phyloP scores from a whole-genome alignment of 1,284 basidiomycete genomes.

The Trichosporon ovoides region DNA sequence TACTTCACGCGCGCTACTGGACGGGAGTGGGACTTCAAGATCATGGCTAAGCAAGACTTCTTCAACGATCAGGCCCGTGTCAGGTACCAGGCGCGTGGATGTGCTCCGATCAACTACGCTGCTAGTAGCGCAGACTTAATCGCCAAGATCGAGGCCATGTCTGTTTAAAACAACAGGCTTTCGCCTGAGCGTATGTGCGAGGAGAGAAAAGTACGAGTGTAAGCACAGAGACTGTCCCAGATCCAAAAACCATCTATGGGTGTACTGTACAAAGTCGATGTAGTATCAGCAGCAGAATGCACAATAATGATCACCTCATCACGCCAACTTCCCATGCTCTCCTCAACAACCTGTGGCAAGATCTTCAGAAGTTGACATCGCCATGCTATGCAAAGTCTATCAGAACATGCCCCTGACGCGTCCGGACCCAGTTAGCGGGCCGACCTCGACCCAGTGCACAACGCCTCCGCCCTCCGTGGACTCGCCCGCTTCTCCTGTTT shows the following conservation, averaged over 20 bases:
- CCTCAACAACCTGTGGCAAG: too few species aligned
- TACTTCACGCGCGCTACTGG: constrained; percentile 65
- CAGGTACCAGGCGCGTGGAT: constrained; percentile 71
- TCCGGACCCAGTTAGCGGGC: constrained; percentile 24
- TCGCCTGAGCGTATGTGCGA: too few species aligned
- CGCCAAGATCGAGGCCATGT: constrained; percentile 50
- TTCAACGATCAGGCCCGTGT: constrained; percentile 75
- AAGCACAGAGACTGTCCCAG: too few species aligned
- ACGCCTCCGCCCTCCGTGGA: constrained; percentile 32
- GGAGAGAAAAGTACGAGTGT: too few species aligned
- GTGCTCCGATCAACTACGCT: constrained; percentile 63
- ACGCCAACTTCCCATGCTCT: too few species aligned
- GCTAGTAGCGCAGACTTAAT: constrained; percentile 63
- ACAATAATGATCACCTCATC: too few species aligned
- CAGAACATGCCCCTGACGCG: constrained; percentile 36
- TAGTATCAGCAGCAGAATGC: too few species aligned
- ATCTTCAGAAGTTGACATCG: too few species aligned
- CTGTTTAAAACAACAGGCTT: constrained; percentile 14
- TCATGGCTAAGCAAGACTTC: constrained; percentile 80
- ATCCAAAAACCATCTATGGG: too few species aligned
- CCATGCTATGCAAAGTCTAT: constrained; percentile 3
- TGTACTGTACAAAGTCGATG: too few species aligned
- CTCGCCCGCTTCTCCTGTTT: constrained; percentile 27
- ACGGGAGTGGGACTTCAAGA: constrained; percentile 73
- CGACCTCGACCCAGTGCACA: constrained; percentile 30